Evolutionary conservation across 2,329 filamentous ascomycete species (phyloP).

Genomic region (Arthrobotrys megalospora): DNA sequence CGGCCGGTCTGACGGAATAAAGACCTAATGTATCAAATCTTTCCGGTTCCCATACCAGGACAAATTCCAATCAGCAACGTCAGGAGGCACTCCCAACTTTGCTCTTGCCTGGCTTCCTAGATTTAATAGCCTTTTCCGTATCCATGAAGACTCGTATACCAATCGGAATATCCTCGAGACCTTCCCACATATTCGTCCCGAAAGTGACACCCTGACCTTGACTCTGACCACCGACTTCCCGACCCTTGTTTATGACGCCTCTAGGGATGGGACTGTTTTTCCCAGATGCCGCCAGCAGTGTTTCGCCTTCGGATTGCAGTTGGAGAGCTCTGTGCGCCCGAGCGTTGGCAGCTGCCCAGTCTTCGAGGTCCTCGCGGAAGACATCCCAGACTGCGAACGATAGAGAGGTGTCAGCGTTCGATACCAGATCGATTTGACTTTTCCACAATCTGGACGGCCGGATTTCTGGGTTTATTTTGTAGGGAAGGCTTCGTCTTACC

Average conservation of each 20-base stretch:
- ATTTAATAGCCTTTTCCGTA: conserved; percentile 89
- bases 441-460: not conserved
- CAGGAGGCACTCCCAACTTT: not conserved
- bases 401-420: not conserved
- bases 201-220: conserved; percentile 62
- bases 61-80: not conserved
- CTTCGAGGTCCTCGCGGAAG: conserved; percentile 91
- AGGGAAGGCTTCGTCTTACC: conserved; percentile 79
- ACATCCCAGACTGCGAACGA: conserved; percentile 46
- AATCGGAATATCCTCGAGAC: conserved; percentile 79
- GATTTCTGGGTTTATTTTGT: not conserved
- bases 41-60: conserved; percentile 9
- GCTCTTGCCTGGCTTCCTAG: conserved; percentile 69
- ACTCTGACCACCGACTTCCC: conserved; percentile 66
- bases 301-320: conserved; percentile 65
- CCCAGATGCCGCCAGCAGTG: not conserved
- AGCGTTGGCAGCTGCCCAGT: conserved; percentile 79
- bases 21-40: not conserved
- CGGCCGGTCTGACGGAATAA: not conserved
- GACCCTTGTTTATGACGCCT: no score
- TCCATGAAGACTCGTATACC: conserved; percentile 98
- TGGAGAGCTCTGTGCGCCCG: conserved; percentile 75
- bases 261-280: not conserved
- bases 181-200: conserved; percentile 61
- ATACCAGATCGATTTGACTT: not conserved